Base-by-base conservation (phyloP, 1,139 yeast species). In the Magnusiomyces ingens region DNA sequence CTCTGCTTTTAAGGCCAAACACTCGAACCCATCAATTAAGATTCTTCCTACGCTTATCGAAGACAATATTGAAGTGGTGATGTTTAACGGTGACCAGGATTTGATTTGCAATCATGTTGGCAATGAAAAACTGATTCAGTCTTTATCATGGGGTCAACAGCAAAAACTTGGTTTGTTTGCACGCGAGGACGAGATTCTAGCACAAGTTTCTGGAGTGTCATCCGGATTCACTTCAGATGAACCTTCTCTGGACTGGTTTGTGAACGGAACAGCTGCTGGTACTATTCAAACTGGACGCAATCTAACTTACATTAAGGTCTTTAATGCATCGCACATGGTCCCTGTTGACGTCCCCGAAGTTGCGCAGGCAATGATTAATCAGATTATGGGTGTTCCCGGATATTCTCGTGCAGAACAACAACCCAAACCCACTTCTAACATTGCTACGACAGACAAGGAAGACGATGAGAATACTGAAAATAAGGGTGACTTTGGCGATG, bases 311-410 rank as follows among this genome's bases (percentile, higher is more conserved):
- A 80, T 88, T 32, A 80, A 82, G 58, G 80, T 91, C 1, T 81
- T 73, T 64, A 81, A 88, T 62, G 80, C 96, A 0, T 84, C 95
- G 3, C 99, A 93, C 66, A 93, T 93, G 99, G 95, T 91, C 21
- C 96, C 99, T 1, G 85, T 81, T 62, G 98, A 93, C 65, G 70
- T 80, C 52, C 88, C 95, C 0, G 80, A 76, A 48, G 75, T 79
- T 36, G 78, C 91, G 8, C 75, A 90, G 60, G 89, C 91, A 35
- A 72, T 93, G 65, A 54, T 72, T 44, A 63, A 70, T 54, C 57
- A 55, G 41, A 48, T 52, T 40, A 49, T 55, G 36, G 52, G 49
- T 6, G 49, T 55, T 37, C 57, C 57, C 4, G 54, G 56, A 3
- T 51, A 37, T 38, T 47, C 48, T 12, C 15, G 11, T 5, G 54